Conservation (phyloP, 23 red algal species). For the Agarophyton chilense region DNA sequence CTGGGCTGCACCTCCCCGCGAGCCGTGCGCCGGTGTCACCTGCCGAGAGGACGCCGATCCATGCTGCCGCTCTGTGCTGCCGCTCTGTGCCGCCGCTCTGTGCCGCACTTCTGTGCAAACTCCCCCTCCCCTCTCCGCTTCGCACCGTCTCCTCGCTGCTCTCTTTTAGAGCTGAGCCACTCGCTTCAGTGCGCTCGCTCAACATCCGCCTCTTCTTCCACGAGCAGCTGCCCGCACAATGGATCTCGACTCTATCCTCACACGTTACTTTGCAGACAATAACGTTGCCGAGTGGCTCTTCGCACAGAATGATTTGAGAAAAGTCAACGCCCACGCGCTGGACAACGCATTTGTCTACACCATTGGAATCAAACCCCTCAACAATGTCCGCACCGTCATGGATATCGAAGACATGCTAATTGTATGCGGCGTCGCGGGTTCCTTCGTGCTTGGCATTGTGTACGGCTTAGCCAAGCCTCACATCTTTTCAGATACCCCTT, state of each 20-base stretch:
- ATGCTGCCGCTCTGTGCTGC: too few species aligned
- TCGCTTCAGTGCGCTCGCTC: too few species aligned
- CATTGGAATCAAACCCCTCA: slow-evolving; percentile 16
- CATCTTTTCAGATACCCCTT: slow-evolving; percentile 55
- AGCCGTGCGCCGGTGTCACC: too few species aligned
- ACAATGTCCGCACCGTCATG: neutral
- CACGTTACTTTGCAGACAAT: slow-evolving; percentile 28
- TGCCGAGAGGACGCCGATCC: too few species aligned
- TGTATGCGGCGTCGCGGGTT: slow-evolving; percentile 21
- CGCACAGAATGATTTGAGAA: slow-evolving; percentile 3
- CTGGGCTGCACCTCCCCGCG: too few species aligned
- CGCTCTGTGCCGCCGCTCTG: too few species aligned
- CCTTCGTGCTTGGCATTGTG: slow-evolving; percentile 59
- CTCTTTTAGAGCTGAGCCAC: too few species aligned
- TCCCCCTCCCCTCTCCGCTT: too few species aligned
- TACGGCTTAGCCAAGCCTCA: slow-evolving; percentile 60
- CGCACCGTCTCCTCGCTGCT: too few species aligned
- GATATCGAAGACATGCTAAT: slow-evolving; percentile 71
- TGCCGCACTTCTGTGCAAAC: too few species aligned
- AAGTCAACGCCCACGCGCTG: slow-evolving; percentile 24
- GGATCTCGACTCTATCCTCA: slow-evolving; percentile 28
- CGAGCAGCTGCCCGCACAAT: slow-evolving; percentile 21
- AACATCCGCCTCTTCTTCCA: too few species aligned
- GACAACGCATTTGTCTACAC: slow-evolving; percentile 44
- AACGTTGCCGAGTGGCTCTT: slow-evolving; percentile 63